These are phyloP conservation scores for Podospora fimiseda DNA, from an alignment of 495 filamentous ascomycete genomes.

Conservation along the genomic window DNA sequence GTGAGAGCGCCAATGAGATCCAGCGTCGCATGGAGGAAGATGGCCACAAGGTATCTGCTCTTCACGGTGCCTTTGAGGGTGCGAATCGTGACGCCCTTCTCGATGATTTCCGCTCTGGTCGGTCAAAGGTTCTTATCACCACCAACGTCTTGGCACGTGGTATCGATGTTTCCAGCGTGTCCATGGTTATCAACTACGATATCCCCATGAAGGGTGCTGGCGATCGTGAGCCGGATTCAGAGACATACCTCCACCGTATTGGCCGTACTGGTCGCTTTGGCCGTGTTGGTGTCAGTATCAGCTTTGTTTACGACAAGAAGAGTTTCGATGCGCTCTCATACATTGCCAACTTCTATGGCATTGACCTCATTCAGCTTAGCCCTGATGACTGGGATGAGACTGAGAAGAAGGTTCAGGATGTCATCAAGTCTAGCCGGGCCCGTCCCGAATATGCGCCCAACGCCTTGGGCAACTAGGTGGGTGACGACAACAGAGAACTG, in stretches of 20 bases:
- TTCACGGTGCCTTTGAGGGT: constrained; percentile 83
- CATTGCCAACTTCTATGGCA: constrained; percentile 65
- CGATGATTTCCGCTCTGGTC: constrained; percentile 76
- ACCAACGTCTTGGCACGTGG: constrained; percentile 96
- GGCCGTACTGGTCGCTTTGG: constrained; percentile 96
- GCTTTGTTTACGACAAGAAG: constrained; percentile 74
- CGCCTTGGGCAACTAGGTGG: constrained; percentile 17
- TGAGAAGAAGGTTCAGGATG: constrained; percentile 71
- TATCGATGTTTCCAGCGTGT: constrained; percentile 94
- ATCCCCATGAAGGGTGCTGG: constrained; percentile 54
- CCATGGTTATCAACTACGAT: constrained; percentile 96
- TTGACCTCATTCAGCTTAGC: constrained; percentile 46
- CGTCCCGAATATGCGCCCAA: constrained; percentile 51
- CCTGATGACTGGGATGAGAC: constrained; percentile 77
- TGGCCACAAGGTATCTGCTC: constrained; percentile 81
- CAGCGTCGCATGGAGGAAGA: constrained; percentile 78
- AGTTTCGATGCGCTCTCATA: constrained; percentile 68
- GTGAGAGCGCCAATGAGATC: constrained; percentile 73
- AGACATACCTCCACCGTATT: constrained; percentile 98
- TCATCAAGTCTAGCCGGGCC: constrained; percentile 75
- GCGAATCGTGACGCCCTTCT: constrained; percentile 76
- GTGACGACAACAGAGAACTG: background rate
- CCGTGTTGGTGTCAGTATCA: constrained; percentile 91
- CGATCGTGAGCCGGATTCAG: constrained; percentile 59
- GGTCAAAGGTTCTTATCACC: constrained; percentile 94